These are phyloP conservation scores for Penicillium cataractarum DNA, from an alignment of 495 filamentous ascomycete genomes.

Conservation along the genomic window DNA sequence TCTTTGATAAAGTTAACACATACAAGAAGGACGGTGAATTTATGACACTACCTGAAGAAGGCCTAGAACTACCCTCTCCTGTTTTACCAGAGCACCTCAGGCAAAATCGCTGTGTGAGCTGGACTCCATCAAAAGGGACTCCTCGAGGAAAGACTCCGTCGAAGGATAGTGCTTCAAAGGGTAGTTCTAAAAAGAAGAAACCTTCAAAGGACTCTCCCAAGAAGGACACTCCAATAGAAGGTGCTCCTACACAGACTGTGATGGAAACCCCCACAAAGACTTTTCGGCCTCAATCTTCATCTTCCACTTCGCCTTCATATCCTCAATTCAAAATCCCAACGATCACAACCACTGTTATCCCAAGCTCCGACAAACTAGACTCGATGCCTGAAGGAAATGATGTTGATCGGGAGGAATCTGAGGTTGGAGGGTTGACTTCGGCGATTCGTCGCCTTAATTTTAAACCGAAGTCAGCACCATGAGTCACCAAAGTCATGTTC, in stretches of 20 bases:
- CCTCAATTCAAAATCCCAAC: not conserved
- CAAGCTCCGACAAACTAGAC: not conserved
- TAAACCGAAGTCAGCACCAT: not conserved
- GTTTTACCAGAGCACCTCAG: too few relatives aligned
- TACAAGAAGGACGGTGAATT: too few relatives aligned
- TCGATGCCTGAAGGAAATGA: not conserved
- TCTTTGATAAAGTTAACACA: too few relatives aligned
- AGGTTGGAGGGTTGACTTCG: not conserved
- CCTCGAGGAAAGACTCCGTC: too few relatives aligned
- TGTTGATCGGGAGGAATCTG: not conserved
- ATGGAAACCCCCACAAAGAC: not conserved
- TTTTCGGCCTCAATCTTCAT: not conserved
- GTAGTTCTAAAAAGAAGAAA: not conserved
- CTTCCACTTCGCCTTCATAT: not conserved
- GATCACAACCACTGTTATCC: not conserved
- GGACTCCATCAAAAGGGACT: too few relatives aligned
- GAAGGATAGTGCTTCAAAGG: too few relatives aligned
- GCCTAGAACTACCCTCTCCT: too few relatives aligned
- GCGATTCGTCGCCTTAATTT: not conserved
- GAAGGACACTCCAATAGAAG: not conserved
- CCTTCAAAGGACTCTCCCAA: not conserved
- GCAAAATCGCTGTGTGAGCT: too few relatives aligned
- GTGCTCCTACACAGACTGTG: not conserved
- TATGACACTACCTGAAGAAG: too few relatives aligned
- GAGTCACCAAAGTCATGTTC: not conserved